phyloP scores from a whole-genome alignment of 306 rosid species.

The Vigna unguiculata region DNA sequence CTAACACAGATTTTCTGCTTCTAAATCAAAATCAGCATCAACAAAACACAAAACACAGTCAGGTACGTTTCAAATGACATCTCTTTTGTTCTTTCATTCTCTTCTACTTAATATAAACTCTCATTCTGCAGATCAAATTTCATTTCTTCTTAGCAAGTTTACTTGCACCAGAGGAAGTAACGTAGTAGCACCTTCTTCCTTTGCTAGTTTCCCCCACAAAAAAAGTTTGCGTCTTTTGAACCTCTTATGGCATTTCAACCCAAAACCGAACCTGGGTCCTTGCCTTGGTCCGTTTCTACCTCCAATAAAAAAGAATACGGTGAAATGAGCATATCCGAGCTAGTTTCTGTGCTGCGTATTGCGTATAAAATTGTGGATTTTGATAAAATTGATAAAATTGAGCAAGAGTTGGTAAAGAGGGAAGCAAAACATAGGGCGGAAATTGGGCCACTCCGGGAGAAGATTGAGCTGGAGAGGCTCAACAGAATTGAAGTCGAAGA shows the following conservation, averaged over 20 bases:
- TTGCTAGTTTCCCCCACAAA: neutral
- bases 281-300: neutral
- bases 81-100: neutral
- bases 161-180: neutral
- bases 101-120: neutral
- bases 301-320: neutral
- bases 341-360: constrained; percentile 14
- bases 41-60: neutral
- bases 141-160: neutral
- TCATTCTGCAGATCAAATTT: neutral
- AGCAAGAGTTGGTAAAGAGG: constrained; percentile 21
- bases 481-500: constrained; percentile 20
- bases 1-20: too few species aligned
- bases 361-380: neutral
- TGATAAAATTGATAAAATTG: constrained; percentile 30
- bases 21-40: too few species aligned
- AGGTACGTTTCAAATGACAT: neutral
- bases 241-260: constrained; percentile 2
- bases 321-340: constrained; percentile 23
- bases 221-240: neutral
- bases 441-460: neutral
- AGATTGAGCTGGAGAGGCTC: neutral
- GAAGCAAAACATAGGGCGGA: neutral
- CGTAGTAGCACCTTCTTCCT: neutral
- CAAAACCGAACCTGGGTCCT: constrained; percentile 18